phyloP scores from a whole-genome alignment of 257 asterid species.

The Primulina eburnea region DNA sequence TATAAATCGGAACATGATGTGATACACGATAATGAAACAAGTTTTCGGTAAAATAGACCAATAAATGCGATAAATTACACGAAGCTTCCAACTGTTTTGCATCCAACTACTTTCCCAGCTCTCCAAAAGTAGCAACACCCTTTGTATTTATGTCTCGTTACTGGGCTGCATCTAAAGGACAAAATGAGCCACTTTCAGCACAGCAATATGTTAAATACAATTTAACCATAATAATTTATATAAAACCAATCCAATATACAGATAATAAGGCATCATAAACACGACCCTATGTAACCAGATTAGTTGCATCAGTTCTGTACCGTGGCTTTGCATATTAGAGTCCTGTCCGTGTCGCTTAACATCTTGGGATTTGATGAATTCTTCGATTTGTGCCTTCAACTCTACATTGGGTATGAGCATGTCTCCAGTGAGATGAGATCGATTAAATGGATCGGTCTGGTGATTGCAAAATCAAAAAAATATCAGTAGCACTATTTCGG shows the following conservation, averaged over 20 bases:
- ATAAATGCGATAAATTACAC: not conserved
- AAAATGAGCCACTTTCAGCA: conserved; percentile 27
- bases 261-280: conserved; percentile 1
- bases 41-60: too few relatives aligned
- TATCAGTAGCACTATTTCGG: not conserved
- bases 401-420: conserved; percentile 84
- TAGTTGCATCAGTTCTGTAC: conserved; percentile 62
- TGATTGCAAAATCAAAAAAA: conserved; percentile 25
- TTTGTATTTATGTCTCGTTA: not conserved
- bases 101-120: not conserved
- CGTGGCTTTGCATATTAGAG: conserved; percentile 46
- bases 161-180: not conserved
- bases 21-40: too few relatives aligned
- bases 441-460: conserved; percentile 95
- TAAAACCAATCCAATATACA: conserved; percentile 38
- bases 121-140: not conserved
- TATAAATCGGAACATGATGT: too few relatives aligned
- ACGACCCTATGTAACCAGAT: conserved; percentile 56
- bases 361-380: conserved; percentile 55
- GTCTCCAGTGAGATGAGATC: conserved; percentile 84
- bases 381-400: conserved; percentile 79
- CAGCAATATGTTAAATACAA: not conserved
- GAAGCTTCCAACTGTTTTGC: not conserved
- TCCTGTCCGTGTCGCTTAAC: conserved; percentile 43
- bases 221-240: conserved; percentile 20